Evolutionary conservation across 2,329 filamentous ascomycete genomes (phyloP).

Genomic region (Trichoderma citrinoviride): DNA sequence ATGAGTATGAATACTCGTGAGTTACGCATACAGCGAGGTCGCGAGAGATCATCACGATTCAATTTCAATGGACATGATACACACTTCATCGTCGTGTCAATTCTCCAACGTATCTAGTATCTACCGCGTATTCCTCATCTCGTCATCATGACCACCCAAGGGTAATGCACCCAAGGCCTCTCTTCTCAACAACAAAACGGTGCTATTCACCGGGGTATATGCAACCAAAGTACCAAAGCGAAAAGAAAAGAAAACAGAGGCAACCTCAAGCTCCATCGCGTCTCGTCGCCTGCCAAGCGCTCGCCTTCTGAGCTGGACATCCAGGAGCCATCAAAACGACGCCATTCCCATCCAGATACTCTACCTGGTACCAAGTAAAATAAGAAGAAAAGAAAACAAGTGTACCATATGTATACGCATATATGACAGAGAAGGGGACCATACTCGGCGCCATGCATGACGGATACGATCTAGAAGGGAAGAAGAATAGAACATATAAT

Average conservation of each 20-base stretch:
- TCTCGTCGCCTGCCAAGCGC: background rate
- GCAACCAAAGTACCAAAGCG: background rate
- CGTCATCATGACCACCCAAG: background rate
- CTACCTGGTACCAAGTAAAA: background rate
- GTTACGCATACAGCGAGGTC: background rate
- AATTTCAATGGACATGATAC: background rate
- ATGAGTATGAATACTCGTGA: background rate
- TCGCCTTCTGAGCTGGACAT: background rate
- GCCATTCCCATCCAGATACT: background rate
- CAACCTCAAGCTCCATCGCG: background rate
- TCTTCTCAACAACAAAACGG: constrained; percentile 3
- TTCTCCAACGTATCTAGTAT: constrained; percentile 8
- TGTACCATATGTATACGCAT: background rate
- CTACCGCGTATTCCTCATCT: background rate
- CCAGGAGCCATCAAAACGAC: background rate
- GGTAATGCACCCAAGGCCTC: background rate
- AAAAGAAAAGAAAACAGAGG: background rate
- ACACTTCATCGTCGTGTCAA: background rate
- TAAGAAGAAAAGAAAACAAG: background rate
- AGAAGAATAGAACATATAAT: background rate
- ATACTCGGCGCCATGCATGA: constrained; percentile 5
- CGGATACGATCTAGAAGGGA: background rate
- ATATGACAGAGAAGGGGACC: background rate
- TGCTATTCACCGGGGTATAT: constrained; percentile 22
- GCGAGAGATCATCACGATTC: background rate